A percentile compares a stretch with the other conserved stretches of the same genome.
Evolutionary conservation across 1,284 basidiomycete species (phyloP).

Genomic region (Tylopilus sp.): DNA sequence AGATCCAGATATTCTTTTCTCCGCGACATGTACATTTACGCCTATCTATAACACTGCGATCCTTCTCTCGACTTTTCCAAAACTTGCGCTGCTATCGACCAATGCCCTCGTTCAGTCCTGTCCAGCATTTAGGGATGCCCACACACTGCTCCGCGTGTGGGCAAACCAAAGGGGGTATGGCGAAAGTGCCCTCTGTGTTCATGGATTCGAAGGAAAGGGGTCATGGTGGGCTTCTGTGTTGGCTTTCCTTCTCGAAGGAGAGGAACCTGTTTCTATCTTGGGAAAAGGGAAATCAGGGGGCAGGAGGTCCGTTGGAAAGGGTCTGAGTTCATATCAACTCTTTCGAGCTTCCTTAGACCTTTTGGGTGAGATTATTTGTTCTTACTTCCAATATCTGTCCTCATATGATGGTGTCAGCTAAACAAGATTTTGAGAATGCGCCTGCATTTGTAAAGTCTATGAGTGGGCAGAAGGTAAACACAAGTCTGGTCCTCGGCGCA

Average conservation of each 20-base stretch:
- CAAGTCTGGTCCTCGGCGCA: conserved; percentile 5
- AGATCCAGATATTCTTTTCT: conserved; percentile 6
- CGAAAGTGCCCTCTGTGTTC: conserved; percentile 53
- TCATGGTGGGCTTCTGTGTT: conserved; percentile 71
- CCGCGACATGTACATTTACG: conserved; percentile 41
- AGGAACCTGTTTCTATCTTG: conserved; percentile 41
- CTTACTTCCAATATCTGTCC: not conserved
- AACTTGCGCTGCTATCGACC: conserved; percentile 64
- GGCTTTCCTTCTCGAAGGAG: conserved; percentile 70
- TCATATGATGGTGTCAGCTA: conserved; percentile 43
- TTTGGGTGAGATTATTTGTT: conserved; percentile 48
- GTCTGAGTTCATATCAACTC: conserved; percentile 83
- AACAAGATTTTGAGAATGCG: conserved; percentile 64
- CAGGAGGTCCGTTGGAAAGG: conserved; percentile 60
- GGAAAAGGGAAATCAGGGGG: conserved; percentile 36
- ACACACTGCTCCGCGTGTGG: conserved; percentile 85
- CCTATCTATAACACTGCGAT: conserved; percentile 81
- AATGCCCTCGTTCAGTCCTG: conserved; percentile 62
- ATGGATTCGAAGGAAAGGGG: conserved; percentile 66
- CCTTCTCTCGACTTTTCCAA: conserved; percentile 63
- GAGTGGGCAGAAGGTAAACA: conserved; percentile 46
- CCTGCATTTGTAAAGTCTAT: conserved; percentile 61
- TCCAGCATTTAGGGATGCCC: conserved; percentile 71
- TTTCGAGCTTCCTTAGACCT: conserved; percentile 81
- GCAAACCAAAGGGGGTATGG: conserved; percentile 83